Percentiles rank a stretch among this genome's conserved stretches.
Conservation (phyloP, 257 asterid genomes). For the Solanum chiquidenum region DNA sequence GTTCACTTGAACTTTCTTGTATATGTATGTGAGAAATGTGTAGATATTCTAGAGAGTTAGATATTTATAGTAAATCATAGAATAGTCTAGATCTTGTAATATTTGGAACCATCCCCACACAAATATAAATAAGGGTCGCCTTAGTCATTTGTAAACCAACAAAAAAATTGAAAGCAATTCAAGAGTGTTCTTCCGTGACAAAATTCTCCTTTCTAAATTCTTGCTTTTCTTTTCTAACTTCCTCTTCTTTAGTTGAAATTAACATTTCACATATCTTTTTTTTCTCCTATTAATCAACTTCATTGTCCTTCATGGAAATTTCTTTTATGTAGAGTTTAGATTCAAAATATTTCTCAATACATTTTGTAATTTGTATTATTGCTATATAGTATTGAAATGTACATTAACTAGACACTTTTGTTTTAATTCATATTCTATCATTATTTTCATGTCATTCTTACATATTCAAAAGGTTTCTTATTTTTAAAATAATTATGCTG, state of each 20-base stretch:
- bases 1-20: too few relatives aligned
- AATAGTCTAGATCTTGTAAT: background rate
- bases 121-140: background rate
- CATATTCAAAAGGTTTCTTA: background rate
- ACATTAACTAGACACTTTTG: background rate
- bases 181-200: background rate
- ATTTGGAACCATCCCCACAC: rapidly evolving
- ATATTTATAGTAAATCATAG: too few relatives aligned
- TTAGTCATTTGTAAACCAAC: background rate
- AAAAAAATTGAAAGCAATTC: too few relatives aligned
- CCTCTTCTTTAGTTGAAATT: background rate
- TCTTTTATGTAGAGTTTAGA: background rate
- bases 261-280: background rate
- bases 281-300: background rate
- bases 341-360: background rate
- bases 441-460: background rate
- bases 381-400: background rate
- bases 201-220: background rate
- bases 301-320: background rate
- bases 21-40: too few relatives aligned
- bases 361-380: background rate
- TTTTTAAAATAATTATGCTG: background rate
- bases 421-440: background rate
- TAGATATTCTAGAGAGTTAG: background rate
- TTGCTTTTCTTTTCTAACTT: background rate